Evolutionary conservation across 208 protist genomes (phyloP).

Genomic region (Leishmania amazonensis): DNA sequence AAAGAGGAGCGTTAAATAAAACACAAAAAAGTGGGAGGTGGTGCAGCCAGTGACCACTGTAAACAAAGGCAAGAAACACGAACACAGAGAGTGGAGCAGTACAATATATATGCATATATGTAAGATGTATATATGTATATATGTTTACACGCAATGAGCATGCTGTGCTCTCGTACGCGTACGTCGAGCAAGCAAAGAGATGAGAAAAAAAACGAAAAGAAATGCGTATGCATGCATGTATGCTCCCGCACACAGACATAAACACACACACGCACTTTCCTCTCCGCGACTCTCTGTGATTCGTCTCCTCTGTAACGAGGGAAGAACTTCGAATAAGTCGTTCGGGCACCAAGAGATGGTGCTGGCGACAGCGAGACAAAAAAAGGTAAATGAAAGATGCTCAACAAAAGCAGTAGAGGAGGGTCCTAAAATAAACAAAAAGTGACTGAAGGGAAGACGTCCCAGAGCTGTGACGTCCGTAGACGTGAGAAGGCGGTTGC

Average conservation of each 20-base stretch:
- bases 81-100: neutral
- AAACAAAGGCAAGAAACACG: neutral
- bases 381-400: neutral
- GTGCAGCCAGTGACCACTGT: neutral
- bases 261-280: no score
- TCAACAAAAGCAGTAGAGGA: neutral
- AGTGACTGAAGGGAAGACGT: no score
- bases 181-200: neutral
- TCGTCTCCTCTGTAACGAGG: neutral
- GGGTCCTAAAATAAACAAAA: no score
- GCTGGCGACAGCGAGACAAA: neutral
- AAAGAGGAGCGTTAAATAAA: neutral
- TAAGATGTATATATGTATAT: no score
- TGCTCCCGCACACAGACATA: no score
- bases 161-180: neutral
- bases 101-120: no score
- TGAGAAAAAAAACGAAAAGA: neutral
- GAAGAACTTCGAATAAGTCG: neutral
- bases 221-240: no score
- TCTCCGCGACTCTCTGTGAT: neutral
- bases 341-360: neutral
- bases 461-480: no score
- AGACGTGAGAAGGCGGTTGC: no score
- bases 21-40: neutral
- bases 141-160: neutral